These are phyloP conservation scores for Westerdykella sp. DNA, from an alignment of 2,329 filamentous ascomycete species.

Conservation along the genomic window DNA sequence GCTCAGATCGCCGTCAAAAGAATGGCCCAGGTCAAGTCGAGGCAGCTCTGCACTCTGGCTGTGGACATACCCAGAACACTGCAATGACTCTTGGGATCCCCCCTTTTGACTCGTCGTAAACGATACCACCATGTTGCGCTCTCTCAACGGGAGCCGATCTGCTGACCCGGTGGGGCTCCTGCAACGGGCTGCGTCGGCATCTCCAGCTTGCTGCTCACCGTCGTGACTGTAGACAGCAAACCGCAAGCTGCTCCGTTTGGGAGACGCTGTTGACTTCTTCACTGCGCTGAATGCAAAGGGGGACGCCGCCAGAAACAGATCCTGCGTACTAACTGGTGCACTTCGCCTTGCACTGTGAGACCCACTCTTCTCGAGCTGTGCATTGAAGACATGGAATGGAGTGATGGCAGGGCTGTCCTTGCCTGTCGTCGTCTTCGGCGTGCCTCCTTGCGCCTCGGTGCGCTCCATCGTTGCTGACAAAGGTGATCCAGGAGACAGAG, in stretches of 20 bases:
- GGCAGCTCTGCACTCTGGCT: slow-evolving; percentile 15
- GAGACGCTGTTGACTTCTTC: slow-evolving; percentile 30
- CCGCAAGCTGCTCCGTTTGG: slow-evolving; percentile 16
- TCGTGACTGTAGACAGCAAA: slow-evolving; percentile 15
- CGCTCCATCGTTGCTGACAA: background rate
- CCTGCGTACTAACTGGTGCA: slow-evolving; percentile 38
- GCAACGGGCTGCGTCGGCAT: slow-evolving; percentile 4
- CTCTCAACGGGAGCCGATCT: slow-evolving; percentile 23
- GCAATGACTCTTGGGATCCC: slow-evolving; percentile 14
- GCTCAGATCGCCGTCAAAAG: slow-evolving; percentile 18
- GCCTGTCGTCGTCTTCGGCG: slow-evolving; percentile 9
- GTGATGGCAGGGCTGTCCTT: slow-evolving; percentile 23
- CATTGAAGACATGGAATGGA: slow-evolving; percentile 25
- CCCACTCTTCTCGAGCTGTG: slow-evolving; percentile 13
- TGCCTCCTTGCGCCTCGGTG: slow-evolving; percentile 11
- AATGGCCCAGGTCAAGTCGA: slow-evolving; percentile 17
- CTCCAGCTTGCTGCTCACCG: slow-evolving; percentile 3
- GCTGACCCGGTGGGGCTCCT: slow-evolving; percentile 18
- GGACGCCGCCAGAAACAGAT: slow-evolving; percentile 38
- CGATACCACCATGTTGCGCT: slow-evolving; percentile 15
- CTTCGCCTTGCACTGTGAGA: slow-evolving; percentile 10
- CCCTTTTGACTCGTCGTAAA: slow-evolving; percentile 17
- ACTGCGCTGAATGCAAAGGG: slow-evolving; percentile 38
- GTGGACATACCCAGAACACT: background rate
- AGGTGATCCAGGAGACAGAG: slow-evolving; percentile 11